phyloP scores from a whole-genome alignment of 139 green algal genomes.

The Microglena sp. region DNA sequence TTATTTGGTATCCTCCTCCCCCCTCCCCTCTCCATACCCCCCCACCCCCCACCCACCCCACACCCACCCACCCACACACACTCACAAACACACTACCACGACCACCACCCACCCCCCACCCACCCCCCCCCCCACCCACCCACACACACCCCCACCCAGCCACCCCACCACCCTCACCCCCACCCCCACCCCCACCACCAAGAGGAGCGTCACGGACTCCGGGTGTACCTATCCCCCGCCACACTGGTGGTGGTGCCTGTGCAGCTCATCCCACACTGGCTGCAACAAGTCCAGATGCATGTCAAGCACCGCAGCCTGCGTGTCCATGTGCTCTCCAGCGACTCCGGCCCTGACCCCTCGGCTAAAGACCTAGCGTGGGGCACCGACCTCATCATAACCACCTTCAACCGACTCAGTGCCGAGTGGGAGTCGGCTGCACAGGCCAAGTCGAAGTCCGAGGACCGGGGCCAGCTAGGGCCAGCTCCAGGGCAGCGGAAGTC shows the following conservation, averaged over 20 bases:
- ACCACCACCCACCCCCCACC: too few species aligned
- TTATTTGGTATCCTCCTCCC: too few species aligned
- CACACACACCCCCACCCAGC: too few species aligned
- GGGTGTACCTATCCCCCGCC: slow-evolving; percentile 71
- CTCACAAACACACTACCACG: too few species aligned
- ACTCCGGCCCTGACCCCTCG: background rate
- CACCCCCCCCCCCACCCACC: too few species aligned
- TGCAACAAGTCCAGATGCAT: slow-evolving; percentile 47
- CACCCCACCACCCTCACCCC: too few species aligned
- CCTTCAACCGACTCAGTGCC: slow-evolving; percentile 48
- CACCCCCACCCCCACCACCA: too few species aligned
- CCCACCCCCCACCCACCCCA: too few species aligned
- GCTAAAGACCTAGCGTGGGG: slow-evolving; percentile 70
- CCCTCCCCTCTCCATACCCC: too few species aligned
- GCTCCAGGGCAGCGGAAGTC: too few species aligned
- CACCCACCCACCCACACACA: too few species aligned
- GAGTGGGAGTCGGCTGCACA: slow-evolving; percentile 44
- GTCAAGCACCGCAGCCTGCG: background rate
- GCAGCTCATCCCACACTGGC: slow-evolving; percentile 82
- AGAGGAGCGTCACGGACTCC: too few species aligned
- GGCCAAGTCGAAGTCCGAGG: background rate
- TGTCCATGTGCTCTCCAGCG: background rate
- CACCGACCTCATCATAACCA: slow-evolving; percentile 64
- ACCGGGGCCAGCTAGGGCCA: background rate
- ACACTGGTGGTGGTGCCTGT: slow-evolving; percentile 87